phyloP scores from a whole-genome alignment of 2,329 filamentous ascomycete species.

The Claviceps pusilla region DNA sequence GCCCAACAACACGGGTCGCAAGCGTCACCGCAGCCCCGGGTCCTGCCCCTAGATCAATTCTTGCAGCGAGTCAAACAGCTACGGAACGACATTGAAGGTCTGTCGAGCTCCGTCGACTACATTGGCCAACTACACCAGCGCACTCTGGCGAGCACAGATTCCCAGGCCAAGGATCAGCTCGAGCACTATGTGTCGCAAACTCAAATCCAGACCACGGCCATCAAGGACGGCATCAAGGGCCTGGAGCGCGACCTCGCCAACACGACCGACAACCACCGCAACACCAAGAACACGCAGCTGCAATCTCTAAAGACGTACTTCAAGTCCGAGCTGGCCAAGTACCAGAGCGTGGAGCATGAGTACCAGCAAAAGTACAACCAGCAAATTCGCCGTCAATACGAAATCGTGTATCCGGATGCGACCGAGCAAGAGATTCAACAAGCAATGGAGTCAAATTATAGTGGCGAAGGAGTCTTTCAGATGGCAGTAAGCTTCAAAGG shows the following conservation, averaged over 20 bases:
- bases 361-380: slow-evolving; percentile 61
- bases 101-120: slow-evolving; percentile 51
- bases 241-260: slow-evolving; percentile 56
- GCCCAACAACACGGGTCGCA: slow-evolving; percentile 14
- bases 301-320: slow-evolving; percentile 57
- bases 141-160: slow-evolving; percentile 51
- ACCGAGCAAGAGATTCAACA: slow-evolving; percentile 55
- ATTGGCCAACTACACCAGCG: slow-evolving; percentile 60
- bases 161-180: slow-evolving; percentile 38
- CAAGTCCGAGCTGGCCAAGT: slow-evolving; percentile 54
- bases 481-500: slow-evolving; percentile 45
- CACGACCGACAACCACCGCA: slow-evolving; percentile 43
- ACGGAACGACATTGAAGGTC: slow-evolving; percentile 50
- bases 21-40: slow-evolving; percentile 6
- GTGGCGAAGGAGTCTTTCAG: slow-evolving; percentile 68
- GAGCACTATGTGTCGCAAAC: slow-evolving; percentile 56
- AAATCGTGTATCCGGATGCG: slow-evolving; percentile 71
- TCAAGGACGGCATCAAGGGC: slow-evolving; percentile 65
- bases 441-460: slow-evolving; percentile 57
- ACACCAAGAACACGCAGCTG: slow-evolving; percentile 55
- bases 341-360: slow-evolving; percentile 54
- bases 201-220: slow-evolving; percentile 56
- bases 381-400: slow-evolving; percentile 66
- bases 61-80: slow-evolving; percentile 50
- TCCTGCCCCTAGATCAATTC: slow-evolving; percentile 50